A percentile compares a stretch with the other conserved stretches of the same genome.
Evolutionary conservation across 768 basidiomycete species (phyloP).

Genomic region (Lactarius indigo): DNA sequence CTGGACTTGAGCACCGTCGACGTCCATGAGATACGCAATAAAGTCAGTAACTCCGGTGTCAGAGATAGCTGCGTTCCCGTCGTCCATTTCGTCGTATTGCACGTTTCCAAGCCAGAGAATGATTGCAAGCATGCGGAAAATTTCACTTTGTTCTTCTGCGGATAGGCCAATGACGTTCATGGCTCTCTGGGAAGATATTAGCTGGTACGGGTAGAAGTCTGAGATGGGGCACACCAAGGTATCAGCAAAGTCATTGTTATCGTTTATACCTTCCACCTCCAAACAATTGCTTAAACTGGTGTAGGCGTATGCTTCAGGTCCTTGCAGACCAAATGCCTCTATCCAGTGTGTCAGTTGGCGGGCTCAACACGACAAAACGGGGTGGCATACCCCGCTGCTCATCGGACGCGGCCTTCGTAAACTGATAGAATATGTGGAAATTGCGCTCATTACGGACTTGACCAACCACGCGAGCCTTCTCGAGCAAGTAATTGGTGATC

Average conservation of each 20-base stretch:
- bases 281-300: slow-evolving; percentile 91
- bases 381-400: slow-evolving; percentile 74
- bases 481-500: slow-evolving; percentile 96
- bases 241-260: slow-evolving; percentile 80
- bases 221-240: slow-evolving; percentile 62
- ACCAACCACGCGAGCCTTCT: slow-evolving; percentile 95
- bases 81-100: slow-evolving; percentile 82
- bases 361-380: neutral
- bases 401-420: slow-evolving; percentile 90
- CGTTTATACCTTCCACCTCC: slow-evolving; percentile 87
- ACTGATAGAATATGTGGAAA: slow-evolving; percentile 99
- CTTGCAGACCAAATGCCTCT: slow-evolving; percentile 95
- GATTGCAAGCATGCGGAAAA: slow-evolving; percentile 88
- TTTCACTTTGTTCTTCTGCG: slow-evolving; percentile 81
- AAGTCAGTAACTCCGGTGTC: slow-evolving; percentile 94
- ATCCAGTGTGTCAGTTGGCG: slow-evolving; percentile 19
- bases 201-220: neutral
- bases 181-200: slow-evolving; percentile 56
- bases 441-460: slow-evolving; percentile 96
- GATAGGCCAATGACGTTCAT: slow-evolving; percentile 93
- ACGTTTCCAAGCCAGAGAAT: slow-evolving; percentile 97
- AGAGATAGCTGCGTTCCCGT: slow-evolving; percentile 77
- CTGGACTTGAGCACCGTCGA: slow-evolving; percentile 71
- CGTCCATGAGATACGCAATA: slow-evolving; percentile 91
- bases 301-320: slow-evolving; percentile 93